Percentiles rank a stretch among this genome's conserved stretches.
Evolutionary conservation across 2,329 filamentous ascomycete genomes (phyloP).

Genomic region (Fonsecaea pedrosoi): DNA sequence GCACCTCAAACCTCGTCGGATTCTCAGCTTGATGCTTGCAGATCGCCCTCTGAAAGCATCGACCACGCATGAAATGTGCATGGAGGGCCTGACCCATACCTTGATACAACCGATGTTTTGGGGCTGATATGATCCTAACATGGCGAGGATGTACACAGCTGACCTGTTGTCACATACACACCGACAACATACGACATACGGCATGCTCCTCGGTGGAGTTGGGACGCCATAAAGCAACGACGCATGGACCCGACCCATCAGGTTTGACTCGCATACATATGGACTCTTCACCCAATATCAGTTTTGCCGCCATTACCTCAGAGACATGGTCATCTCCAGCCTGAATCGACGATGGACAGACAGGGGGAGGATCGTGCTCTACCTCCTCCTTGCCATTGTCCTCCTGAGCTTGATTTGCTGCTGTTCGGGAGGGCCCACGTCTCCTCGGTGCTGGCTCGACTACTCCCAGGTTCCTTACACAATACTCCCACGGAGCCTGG

Average conservation of each 20-base stretch:
- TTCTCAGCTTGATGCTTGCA: not conserved
- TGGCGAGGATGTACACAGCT: not conserved
- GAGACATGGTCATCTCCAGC: not conserved
- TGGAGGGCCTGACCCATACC: not conserved
- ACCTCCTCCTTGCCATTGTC: not conserved
- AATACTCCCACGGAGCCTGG: not conserved
- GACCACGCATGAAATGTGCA: not conserved
- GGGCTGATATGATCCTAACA: not conserved
- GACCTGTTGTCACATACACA: not conserved
- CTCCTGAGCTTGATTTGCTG: not conserved
- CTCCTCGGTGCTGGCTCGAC: constrained; percentile 2
- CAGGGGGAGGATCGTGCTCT: not conserved
- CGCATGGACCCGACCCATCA: not conserved
- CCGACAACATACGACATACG: not conserved
- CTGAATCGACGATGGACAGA: not conserved
- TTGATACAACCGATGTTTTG: not conserved
- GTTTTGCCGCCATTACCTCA: not conserved
- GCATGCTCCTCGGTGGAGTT: not conserved
- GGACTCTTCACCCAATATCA: not conserved
- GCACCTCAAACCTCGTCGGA: not conserved
- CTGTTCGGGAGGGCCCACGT: not conserved
- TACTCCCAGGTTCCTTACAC: constrained; percentile 2
- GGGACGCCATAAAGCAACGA: not conserved
- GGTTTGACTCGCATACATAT: not conserved
- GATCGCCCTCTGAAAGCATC: not conserved